These are phyloP conservation scores for Nigrograna mackinnonii DNA, from an alignment of 2,329 filamentous ascomycete genomes.

Conservation along the genomic window DNA sequence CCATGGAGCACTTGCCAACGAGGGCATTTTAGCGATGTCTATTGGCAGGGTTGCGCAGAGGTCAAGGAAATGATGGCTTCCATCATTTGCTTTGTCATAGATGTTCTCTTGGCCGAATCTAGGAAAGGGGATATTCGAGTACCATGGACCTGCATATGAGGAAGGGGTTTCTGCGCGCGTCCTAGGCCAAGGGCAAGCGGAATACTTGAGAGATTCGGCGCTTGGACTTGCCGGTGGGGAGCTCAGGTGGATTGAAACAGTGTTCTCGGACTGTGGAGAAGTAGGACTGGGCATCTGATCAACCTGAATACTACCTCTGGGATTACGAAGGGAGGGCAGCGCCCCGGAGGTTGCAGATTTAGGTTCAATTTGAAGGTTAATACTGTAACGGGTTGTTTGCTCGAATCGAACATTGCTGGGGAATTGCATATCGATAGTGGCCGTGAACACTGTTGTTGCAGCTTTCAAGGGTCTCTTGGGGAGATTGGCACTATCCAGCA, in stretches of 20 bases:
- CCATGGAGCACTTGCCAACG: too few relatives aligned
- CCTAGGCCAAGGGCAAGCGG: not conserved
- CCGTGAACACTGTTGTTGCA: conserved; percentile 17
- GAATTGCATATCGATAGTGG: conserved; percentile 22
- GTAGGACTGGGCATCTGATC: not conserved
- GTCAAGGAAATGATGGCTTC: not conserved
- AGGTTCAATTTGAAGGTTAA: conserved; percentile 18
- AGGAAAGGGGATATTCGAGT: conserved; percentile 6
- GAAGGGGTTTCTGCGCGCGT: conserved; percentile 3
- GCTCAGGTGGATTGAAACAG: conserved; percentile 1
- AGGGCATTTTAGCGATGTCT: too few relatives aligned
- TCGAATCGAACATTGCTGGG: conserved; percentile 31
- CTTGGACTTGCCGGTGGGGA: not conserved
- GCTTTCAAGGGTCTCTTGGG: not conserved
- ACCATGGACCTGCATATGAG: too few relatives aligned
- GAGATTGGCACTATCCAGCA: not conserved
- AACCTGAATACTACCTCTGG: too few relatives aligned
- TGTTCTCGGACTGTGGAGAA: not conserved
- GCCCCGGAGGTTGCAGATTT: not conserved
- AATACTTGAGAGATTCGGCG: not conserved
- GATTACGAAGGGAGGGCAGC: not conserved
- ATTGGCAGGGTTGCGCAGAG: not conserved
- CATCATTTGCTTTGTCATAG: too few relatives aligned
- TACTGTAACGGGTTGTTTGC: conserved; percentile 28
- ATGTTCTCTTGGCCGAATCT: not conserved